phyloP scores from a whole-genome alignment of 352 stramenopile species.

The Phytophthora hibernalis region DNA sequence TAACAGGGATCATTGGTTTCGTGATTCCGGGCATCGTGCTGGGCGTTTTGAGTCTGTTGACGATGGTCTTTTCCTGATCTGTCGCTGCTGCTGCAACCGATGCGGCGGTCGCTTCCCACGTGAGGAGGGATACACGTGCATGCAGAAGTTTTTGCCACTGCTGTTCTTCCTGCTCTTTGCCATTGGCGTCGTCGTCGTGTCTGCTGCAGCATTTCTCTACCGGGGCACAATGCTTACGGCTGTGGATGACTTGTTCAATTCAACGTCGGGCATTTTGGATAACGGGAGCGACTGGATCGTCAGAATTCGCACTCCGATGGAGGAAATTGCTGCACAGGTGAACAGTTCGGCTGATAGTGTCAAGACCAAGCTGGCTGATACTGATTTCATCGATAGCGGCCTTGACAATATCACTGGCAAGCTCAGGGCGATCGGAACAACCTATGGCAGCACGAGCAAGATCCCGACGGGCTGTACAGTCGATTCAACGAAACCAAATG shows the following conservation, averaged over 20 bases:
- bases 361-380: constrained; percentile 37
- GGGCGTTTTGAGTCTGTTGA: constrained; percentile 63
- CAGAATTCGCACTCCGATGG: constrained; percentile 48
- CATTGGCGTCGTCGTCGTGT: constrained; percentile 53
- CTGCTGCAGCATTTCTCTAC: constrained; percentile 62
- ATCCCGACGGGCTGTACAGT: constrained; percentile 46
- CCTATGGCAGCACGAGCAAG: constrained; percentile 29
- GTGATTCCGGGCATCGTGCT: constrained; percentile 66
- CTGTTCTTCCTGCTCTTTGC: constrained; percentile 74
- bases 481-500: not conserved
- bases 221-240: constrained; percentile 53
- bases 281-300: constrained; percentile 52
- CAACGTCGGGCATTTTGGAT: constrained; percentile 43
- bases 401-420: constrained; percentile 33
- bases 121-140: constrained; percentile 71
- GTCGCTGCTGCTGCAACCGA: constrained; percentile 79
- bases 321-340: constrained; percentile 54
- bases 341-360: constrained; percentile 39
- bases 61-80: constrained; percentile 81
- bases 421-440: constrained; percentile 41
- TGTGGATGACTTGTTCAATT: constrained; percentile 56
- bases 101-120: constrained; percentile 62
- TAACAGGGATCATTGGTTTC: constrained; percentile 58
- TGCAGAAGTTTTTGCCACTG: constrained; percentile 72
- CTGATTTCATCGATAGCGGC: constrained; percentile 57